Base-by-base conservation (phyloP, 768 basidiomycete species). In the Clitopilus hobsonii region DNA sequence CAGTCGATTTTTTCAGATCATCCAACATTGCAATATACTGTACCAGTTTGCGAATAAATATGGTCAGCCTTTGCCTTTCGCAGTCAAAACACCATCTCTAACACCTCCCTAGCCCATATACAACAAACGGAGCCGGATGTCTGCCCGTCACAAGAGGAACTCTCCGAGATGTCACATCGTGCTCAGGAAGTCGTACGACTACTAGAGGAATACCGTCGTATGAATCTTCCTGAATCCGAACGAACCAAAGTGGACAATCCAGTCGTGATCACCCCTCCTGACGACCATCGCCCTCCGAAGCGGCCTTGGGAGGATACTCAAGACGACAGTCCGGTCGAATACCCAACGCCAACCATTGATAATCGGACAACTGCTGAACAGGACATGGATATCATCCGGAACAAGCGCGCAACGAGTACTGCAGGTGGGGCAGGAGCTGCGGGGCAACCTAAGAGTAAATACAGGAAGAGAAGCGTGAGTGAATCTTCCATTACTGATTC, bases 391-490 rank as follows among this genome's bases (percentile, higher is more conserved):
- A 77, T 89, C 56, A 92, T 92, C 57, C 82, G 89, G 6, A 85
- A 79, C 25, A 92, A 91, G 68, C 83, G 89, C 18, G 88, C 88
- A n/a, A 86, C 83, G 50, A 84, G 83, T 45, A 78, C 83, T 10
- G 80, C 82, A n/a, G 80, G 74, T 0, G 80, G 74, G 0, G 72
- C 71, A n/a, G 76, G 76, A 0, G 68, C 74, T 18, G 64, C 74
- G 1, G 79, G 77, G 18, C 81, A 83, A 60, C 77, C 80, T 48
- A 92, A 91, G 73, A 88, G 77, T 71, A 92, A 92, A 66, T 92
- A 92, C 65, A 74, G 88, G 63, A 92, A 92, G 68, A 74, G 90
- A 71, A 91, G 90, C 73, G 90, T 92, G 71, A 81, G 89, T n/a
- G n/a, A n/a, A n/a, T n/a, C n/a, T n/a, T n/a, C n/a, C n/a, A n/a